Base-by-base conservation (phyloP, 352 stramenopile species). In the Globisporangium okanoganense region DNA sequence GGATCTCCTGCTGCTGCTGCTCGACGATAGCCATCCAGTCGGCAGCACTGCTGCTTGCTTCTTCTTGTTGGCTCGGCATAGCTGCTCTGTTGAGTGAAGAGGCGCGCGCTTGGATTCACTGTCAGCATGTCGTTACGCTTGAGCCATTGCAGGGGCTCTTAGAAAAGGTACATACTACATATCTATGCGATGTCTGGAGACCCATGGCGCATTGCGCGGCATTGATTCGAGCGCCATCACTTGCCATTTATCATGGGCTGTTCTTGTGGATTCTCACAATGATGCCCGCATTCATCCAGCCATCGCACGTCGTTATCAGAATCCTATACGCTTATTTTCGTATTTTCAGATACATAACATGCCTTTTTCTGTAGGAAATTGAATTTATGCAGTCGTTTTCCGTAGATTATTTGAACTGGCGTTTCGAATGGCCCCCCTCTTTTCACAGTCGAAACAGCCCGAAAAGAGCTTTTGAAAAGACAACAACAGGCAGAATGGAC, bases 401-500 rank as follows among this genome's bases (percentile, higher is more conserved):
- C n/a, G n/a, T n/a, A n/a, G n/a, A n/a, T n/a, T 43, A 43, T 8
- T n/a, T 43, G 36, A 43, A 43, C 13, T n/a, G 36, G 36, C 36
- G 36, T 43, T 43, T 43, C 36, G 36, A 43, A 43, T 43, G 36
- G 25, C 20, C 47, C 51, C 51, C 22, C 33, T 57, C 51, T 44
- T 35, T 48, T 16, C 47, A n/a, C 47, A 53, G 45, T n/a, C 14
- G 47, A 36, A 53, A 53, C 29, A 31, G 24, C 20, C 47, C 25
- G 3, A 36, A 53, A 45, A 57, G 22, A 56, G 31, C 50, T 57
- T 33, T 31, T 45, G 47, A 38, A 29, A 16, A 24, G 7, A 18
- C 27, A 27, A 25, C 33, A 57, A 20, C 24, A n/a, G n/a, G n/a
- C n/a, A n/a, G n/a, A n/a, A 90, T 90, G 81, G 81, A 90, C 70